Evolutionary conservation across 2,329 filamentous ascomycete species (phyloP), one percentile per base, ranked within the genome.

Genomic region (Diplodia mutila): DNA sequence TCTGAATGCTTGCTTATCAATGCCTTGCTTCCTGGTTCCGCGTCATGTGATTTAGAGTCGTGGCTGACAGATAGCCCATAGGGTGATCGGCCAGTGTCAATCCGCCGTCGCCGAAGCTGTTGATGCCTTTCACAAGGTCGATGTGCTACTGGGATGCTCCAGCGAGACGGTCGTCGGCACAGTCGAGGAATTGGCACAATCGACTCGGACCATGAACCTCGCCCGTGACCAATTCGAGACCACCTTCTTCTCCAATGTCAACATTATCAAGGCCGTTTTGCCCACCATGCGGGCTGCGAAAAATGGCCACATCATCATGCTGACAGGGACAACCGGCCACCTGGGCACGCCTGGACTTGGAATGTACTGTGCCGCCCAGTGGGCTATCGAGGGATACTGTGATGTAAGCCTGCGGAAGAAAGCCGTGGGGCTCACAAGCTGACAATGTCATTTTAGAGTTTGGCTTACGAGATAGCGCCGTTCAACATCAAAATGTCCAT

Each of bases 401-500:
- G 94, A 98, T 80, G 93, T 85, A 74, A 52, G 61, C 18, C 29
- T 34, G n/a, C 18, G 18, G 23, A 16, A 23, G n/a, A 16, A 11
- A 46, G n/a, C 12, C 37, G 18, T 18, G 12, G 9, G 11, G 32
- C 4, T 4, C 46, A 4, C 14, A 11, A 11, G 59, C 59, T 63
- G 6, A 63, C 29, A 11, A 21, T 4, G 7, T 18, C 29, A 9
- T 7, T 29, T 2, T 69, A 85, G 83, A 88, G 92, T 69, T 85
- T 99, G 27, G 94, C 94, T 1, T 99, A 97, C 80, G 95, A 99
- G 80, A 91, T 99, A 70, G 80, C 94, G 0, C 95, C 95, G 0
- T 98, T 98, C 83, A 97, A 97, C 80, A 89, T 98, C 81, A 97
- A 94, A 79, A 88, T 98, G 78, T 97, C 93, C 49, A 94, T 98